A percentile compares a stretch with the other conserved stretches of the same genome.
These are phyloP conservation scores for Meredithiella fracta DNA, from an alignment of 2,329 filamentous ascomycete genomes.

Conservation along the genomic window DNA sequence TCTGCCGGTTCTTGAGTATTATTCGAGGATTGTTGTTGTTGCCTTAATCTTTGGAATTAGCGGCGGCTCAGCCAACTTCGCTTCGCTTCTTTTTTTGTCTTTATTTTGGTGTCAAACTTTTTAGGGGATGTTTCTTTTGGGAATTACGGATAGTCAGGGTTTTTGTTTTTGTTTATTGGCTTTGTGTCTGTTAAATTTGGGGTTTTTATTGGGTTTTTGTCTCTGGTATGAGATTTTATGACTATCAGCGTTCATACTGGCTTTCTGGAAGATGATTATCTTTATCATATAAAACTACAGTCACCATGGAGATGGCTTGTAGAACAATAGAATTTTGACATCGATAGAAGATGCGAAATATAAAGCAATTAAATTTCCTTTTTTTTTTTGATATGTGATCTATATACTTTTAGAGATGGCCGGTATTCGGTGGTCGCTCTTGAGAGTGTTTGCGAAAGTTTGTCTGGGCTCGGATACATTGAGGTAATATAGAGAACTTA, in stretches of 20 bases:
- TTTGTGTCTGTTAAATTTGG: background rate
- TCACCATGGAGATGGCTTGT: constrained; percentile 12
- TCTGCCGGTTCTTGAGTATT: background rate
- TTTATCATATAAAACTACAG: background rate
- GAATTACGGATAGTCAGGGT: background rate
- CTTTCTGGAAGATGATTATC: background rate
- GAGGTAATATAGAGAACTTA: too few species aligned
- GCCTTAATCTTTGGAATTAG: constrained; percentile 6
- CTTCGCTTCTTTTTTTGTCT: constrained; percentile 5
- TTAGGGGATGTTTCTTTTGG: background rate
- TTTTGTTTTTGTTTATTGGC: constrained; percentile 4
- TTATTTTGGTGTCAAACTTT: background rate
- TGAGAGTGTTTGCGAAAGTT: too few species aligned
- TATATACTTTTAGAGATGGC: too few species aligned
- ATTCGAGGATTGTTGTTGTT: background rate
- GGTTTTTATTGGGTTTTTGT: background rate
- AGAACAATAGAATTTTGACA: background rate
- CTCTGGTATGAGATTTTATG: constrained; percentile 1
- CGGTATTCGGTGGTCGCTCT: too few species aligned
- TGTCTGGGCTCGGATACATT: too few species aligned
- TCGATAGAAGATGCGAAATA: too few species aligned
- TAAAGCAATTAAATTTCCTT: too few species aligned
- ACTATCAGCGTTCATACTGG: background rate
- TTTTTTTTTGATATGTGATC: too few species aligned
- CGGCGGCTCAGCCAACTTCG: constrained; percentile 2